Evolutionary conservation across 2,329 filamentous ascomycete genomes (phyloP).

Genomic region (Escovopsis sp.): DNA sequence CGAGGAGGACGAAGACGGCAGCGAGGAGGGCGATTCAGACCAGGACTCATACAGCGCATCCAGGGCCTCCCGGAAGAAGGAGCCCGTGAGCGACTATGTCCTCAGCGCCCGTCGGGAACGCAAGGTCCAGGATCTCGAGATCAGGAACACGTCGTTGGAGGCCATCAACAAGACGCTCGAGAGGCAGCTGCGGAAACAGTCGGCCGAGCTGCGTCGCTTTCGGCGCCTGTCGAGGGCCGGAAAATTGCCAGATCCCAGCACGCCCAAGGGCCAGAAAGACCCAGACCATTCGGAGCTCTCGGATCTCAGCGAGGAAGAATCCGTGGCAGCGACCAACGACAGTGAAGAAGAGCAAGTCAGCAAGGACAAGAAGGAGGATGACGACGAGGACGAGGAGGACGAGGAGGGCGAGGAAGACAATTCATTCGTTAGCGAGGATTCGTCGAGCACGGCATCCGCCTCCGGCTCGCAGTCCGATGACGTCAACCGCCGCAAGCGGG

Average conservation of each 20-base stretch:
- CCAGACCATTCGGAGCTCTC: conserved; percentile 26
- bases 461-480: conserved; percentile 26
- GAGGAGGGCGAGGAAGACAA: conserved; percentile 30
- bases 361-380: conserved; percentile 11
- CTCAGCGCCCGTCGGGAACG: conserved; percentile 81
- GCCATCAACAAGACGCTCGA: conserved; percentile 92
- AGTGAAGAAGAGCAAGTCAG: not conserved
- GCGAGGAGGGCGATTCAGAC: conserved; percentile 16
- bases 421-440: conserved; percentile 37
- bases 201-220: conserved; percentile 71
- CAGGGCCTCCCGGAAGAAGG: conserved; percentile 38
- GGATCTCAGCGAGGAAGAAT: conserved; percentile 32
- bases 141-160: conserved; percentile 86
- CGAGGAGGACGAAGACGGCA: conserved; percentile 18
- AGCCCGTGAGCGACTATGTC: conserved; percentile 60
- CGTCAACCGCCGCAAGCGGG: conserved; percentile 44
- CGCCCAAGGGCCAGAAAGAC: conserved; percentile 16
- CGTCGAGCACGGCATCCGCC: conserved; percentile 26
- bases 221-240: conserved; percentile 75
- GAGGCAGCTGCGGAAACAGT: conserved; percentile 81
- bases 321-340: not conserved
- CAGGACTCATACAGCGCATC: conserved; percentile 39
- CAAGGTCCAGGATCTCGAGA: conserved; percentile 91
- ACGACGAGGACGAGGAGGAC: conserved; percentile 27
- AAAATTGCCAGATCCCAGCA: conserved; percentile 41